A percentile compares a stretch with the other conserved stretches of the same genome.
phyloP scores from a whole-genome alignment of 2,329 filamentous ascomycete genomes.

The Tympanopsis confertula region DNA sequence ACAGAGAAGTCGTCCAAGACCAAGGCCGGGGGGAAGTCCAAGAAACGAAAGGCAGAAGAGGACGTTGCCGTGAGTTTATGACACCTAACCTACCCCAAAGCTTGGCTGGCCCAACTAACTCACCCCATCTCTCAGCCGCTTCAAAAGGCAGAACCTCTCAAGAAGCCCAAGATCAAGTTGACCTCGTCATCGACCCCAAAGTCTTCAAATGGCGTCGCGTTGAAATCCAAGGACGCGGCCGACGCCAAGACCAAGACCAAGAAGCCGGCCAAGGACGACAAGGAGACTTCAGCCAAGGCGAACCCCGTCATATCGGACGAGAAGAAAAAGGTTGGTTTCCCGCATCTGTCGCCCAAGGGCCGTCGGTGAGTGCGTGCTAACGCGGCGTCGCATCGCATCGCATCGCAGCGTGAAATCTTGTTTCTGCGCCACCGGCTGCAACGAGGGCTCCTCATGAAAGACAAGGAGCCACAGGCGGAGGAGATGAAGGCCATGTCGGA shows the following conservation, averaged over 20 bases:
- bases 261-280: slow-evolving; percentile 38
- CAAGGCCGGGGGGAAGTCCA: slow-evolving; percentile 20
- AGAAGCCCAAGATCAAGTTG: slow-evolving; percentile 58
- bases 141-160: slow-evolving; percentile 48
- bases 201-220: slow-evolving; percentile 47
- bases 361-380: neutral
- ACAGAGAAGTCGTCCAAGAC: slow-evolving; percentile 26
- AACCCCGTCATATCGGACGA: slow-evolving; percentile 42
- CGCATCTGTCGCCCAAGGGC: neutral
- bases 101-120: neutral
- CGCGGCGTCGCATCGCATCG: neutral
- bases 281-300: slow-evolving; percentile 31
- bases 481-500: slow-evolving; percentile 73
- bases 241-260: slow-evolving; percentile 46
- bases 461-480: slow-evolving; percentile 73
- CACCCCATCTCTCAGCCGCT: slow-evolving; percentile 29
- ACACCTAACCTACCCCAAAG: neutral
- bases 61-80: slow-evolving; percentile 51
- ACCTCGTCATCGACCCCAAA: slow-evolving; percentile 59
- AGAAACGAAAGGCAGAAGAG: slow-evolving; percentile 83
- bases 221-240: slow-evolving; percentile 32
- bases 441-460: slow-evolving; percentile 78
- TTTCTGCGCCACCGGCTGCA: slow-evolving; percentile 92
- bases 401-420: slow-evolving; percentile 61
- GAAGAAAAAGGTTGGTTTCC: slow-evolving; percentile 44